These are phyloP conservation scores for Phytophthora tubulina DNA, from an alignment of 352 stramenopile genomes.

Conservation along the genomic window DNA sequence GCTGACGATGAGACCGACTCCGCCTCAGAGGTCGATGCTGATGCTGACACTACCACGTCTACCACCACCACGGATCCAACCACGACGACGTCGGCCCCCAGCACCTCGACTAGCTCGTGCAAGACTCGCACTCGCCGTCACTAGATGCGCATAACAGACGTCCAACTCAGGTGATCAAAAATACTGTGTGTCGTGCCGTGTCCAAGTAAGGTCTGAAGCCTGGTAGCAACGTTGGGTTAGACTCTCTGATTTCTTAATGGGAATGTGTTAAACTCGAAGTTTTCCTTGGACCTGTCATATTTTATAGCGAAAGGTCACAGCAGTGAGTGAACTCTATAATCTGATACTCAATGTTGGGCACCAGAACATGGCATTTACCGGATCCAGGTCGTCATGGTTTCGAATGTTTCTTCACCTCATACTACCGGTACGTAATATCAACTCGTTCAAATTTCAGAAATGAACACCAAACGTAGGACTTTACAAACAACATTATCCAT, in stretches of 20 bases:
- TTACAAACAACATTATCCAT: slow-evolving; percentile 33
- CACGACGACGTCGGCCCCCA: slow-evolving; percentile 10
- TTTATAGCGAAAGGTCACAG: too few relatives aligned
- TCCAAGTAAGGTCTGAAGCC: not conserved
- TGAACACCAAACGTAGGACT: not conserved
- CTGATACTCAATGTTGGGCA: too few relatives aligned
- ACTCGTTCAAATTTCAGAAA: too few relatives aligned
- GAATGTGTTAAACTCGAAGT: too few relatives aligned
- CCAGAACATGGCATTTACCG: too few relatives aligned
- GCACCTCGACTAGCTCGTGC: slow-evolving; percentile 25
- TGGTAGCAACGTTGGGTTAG: slow-evolving; percentile 3
- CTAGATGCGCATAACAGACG: slow-evolving; percentile 5
- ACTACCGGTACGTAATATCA: too few relatives aligned
- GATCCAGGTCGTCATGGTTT: too few relatives aligned
- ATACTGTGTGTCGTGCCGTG: slow-evolving; percentile 7
- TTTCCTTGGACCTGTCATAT: too few relatives aligned
- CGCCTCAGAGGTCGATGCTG: slow-evolving; percentile 21
- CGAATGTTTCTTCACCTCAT: too few relatives aligned
- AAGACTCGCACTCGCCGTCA: slow-evolving; percentile 26
- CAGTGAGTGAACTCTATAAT: too few relatives aligned
- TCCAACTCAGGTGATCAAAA: slow-evolving; percentile 1
- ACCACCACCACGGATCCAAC: not conserved
- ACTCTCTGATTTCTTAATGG: slow-evolving; percentile 2
- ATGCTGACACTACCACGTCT: slow-evolving; percentile 12
- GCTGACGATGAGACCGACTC: slow-evolving; percentile 11